Evolutionary conservation across 768 basidiomycete species (phyloP).

Genomic region (Calocybe cyanea): DNA sequence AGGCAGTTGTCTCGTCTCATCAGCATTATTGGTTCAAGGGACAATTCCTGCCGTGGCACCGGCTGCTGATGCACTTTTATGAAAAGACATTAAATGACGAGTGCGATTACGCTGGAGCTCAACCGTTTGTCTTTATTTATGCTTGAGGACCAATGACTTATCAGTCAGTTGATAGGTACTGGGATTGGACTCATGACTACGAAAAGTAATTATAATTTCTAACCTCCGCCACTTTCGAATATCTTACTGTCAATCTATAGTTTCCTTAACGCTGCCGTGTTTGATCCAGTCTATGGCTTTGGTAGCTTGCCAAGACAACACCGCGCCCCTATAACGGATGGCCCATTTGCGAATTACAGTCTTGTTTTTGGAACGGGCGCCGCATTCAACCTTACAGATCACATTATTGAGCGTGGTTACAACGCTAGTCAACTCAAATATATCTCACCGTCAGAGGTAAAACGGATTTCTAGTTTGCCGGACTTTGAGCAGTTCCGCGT

Average conservation of each 20-base stretch:
- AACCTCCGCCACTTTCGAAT: no score
- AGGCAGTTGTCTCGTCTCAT: no score
- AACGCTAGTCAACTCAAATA: conserved; percentile 12
- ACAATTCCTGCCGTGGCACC: conserved; percentile 36
- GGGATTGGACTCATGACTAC: conserved; percentile 1
- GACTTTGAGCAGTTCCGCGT: conserved; percentile 31
- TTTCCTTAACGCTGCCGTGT: background rate
- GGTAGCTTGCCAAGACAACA: background rate
- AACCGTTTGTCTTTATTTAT: conserved; percentile 13
- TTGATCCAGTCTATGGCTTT: background rate
- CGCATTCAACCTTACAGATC: background rate
- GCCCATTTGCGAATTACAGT: background rate
- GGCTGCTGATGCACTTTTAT: conserved; percentile 25
- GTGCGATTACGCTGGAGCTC: conserved; percentile 31
- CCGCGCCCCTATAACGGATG: background rate
- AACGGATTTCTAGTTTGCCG: conserved; percentile 4
- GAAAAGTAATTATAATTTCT: no score
- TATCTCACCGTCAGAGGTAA: conserved; percentile 4
- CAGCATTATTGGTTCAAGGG: conserved; percentile 11
- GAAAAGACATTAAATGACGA: conserved; percentile 30
- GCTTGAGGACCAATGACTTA: conserved; percentile 16
- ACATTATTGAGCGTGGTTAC: background rate
- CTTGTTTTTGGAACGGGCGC: background rate
- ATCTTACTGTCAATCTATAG: no score
- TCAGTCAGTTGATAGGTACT: conserved; percentile 1